Evolutionary conservation across 768 basidiomycete genomes (phyloP).

Genomic region (Hericium alpestre): DNA sequence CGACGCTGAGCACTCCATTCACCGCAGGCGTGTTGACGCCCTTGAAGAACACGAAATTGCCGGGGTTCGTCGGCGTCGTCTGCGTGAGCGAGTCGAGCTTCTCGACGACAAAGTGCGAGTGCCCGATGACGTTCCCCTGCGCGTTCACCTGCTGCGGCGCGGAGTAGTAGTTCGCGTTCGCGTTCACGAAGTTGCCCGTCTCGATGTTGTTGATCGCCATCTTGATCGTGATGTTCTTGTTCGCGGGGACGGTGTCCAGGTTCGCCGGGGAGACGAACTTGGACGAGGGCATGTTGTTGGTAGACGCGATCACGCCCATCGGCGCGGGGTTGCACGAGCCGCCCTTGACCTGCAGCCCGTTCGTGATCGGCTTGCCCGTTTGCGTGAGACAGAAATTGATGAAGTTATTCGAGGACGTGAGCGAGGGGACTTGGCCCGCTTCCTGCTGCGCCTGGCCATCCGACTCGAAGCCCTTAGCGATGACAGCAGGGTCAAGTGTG

Average conservation of each 20-base stretch:
- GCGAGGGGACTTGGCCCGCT: slow-evolving; percentile 37
- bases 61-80: slow-evolving; percentile 36
- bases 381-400: slow-evolving; percentile 42
- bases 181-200: slow-evolving; percentile 42
- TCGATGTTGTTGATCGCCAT: slow-evolving; percentile 28
- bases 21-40: slow-evolving; percentile 28
- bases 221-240: slow-evolving; percentile 33
- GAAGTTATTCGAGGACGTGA: slow-evolving; percentile 55
- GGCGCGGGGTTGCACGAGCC: slow-evolving; percentile 29
- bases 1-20: slow-evolving; percentile 38
- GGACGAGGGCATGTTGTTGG: slow-evolving; percentile 33
- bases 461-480: slow-evolving; percentile 34
- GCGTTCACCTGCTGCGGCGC: slow-evolving; percentile 41
- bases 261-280: slow-evolving; percentile 35
- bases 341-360: slow-evolving; percentile 28
- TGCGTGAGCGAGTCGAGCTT: slow-evolving; percentile 30
- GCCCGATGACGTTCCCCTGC: slow-evolving; percentile 36
- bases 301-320: slow-evolving; percentile 35
- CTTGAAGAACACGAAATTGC: slow-evolving; percentile 57
- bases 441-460: slow-evolving; percentile 32
- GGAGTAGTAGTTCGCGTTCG: slow-evolving; percentile 33
- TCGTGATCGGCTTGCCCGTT: slow-evolving; percentile 29
- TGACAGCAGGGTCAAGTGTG: slow-evolving; percentile 32
- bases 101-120: slow-evolving; percentile 50
- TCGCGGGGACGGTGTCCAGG: slow-evolving; percentile 27